Conservation (phyloP, 805 yeast species). For the Millerozyma acaciae region DNA sequence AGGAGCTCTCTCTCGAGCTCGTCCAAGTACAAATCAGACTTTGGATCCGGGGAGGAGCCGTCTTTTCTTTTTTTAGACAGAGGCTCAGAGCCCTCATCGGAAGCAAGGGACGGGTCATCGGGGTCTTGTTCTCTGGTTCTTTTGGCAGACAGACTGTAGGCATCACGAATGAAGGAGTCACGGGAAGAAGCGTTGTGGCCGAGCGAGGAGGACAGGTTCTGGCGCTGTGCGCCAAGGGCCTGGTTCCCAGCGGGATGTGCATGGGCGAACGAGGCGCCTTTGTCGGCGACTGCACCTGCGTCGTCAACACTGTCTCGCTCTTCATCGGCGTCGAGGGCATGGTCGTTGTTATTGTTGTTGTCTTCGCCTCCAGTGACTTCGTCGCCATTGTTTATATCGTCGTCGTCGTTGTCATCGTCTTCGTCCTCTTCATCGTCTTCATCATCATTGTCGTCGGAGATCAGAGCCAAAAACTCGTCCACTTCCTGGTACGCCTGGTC, state of each 20-base stretch:
- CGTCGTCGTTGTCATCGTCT: slow-evolving; percentile 17
- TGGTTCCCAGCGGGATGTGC: slow-evolving; percentile 5
- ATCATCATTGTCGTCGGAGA: slow-evolving; percentile 35
- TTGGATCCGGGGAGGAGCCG: slow-evolving; percentile 5
- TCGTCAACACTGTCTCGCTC: slow-evolving; percentile 3
- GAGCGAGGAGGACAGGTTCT: too few relatives aligned
- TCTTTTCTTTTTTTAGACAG: slow-evolving; percentile 8
- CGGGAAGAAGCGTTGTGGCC: slow-evolving; percentile 5
- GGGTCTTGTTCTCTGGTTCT: slow-evolving; percentile 11
- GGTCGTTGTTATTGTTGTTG: slow-evolving; percentile 14
- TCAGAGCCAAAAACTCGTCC: slow-evolving; percentile 46
- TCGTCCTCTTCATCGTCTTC: slow-evolving; percentile 27
- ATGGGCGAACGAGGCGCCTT: slow-evolving; percentile 1
- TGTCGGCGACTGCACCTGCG: slow-evolving; percentile 1
- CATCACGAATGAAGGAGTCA: slow-evolving; percentile 25
- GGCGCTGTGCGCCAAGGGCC: too few relatives aligned
- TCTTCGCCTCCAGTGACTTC: slow-evolving; percentile 5
- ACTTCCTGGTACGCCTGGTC: slow-evolving; percentile 43
- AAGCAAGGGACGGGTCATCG: slow-evolving; percentile 4
- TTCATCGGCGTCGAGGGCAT: slow-evolving; percentile 14
- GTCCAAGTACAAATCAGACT: slow-evolving; percentile 31
- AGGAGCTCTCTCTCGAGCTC: slow-evolving; percentile 48
- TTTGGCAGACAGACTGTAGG: slow-evolving; percentile 16
- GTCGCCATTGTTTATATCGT: slow-evolving; percentile 3
- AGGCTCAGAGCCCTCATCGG: slow-evolving; percentile 1